A percentile compares a stretch with the other conserved stretches of the same genome.
Conservation (phyloP, 192 early-diverging fungal genomes). For the Thoreauomyces humboldtii region DNA sequence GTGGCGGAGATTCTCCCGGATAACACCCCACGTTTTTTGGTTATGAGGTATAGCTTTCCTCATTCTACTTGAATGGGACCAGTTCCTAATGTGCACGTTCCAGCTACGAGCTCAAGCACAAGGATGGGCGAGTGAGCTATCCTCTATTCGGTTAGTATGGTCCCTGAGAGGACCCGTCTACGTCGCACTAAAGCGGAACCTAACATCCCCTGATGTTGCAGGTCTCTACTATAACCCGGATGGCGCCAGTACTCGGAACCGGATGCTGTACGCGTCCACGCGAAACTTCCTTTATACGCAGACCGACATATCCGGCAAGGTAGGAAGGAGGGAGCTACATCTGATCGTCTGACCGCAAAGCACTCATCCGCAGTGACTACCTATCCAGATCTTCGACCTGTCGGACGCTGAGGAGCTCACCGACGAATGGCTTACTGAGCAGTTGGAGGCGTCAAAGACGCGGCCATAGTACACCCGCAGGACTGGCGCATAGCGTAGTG, state of each 20-base stretch:
- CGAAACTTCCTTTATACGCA: constrained; percentile 23
- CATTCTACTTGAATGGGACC: too few species aligned
- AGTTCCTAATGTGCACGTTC: too few species aligned
- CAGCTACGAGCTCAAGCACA: constrained; percentile 36
- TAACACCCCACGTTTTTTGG: constrained; percentile 40
- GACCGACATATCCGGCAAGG: constrained; percentile 60
- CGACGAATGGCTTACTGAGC: constrained; percentile 62
- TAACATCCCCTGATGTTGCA: constrained; percentile 45
- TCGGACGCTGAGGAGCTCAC: constrained; percentile 64
- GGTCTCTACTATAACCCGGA: constrained; percentile 37
- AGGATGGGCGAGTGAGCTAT: constrained; percentile 66
- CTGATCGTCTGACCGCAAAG: neutral
- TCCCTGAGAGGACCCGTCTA: too few species aligned
- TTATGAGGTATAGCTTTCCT: too few species aligned
- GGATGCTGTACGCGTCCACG: constrained; percentile 43
- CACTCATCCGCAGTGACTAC: too few species aligned
- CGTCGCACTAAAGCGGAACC: too few species aligned
- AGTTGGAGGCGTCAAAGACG: constrained; percentile 45
- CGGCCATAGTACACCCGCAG: too few species aligned
- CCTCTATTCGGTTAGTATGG: constrained; percentile 64
- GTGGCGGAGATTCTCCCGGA: constrained; percentile 39
- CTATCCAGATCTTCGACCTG: constrained; percentile 62
- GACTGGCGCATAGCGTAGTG: too few species aligned
- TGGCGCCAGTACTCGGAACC: constrained; percentile 24
- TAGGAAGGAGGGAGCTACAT: constrained; percentile 3